A percentile compares a stretch with the other conserved stretches of the same genome.
These are phyloP conservation scores for Leccinum ochraceum DNA, from an alignment of 768 basidiomycete species.

Conservation along the genomic window DNA sequence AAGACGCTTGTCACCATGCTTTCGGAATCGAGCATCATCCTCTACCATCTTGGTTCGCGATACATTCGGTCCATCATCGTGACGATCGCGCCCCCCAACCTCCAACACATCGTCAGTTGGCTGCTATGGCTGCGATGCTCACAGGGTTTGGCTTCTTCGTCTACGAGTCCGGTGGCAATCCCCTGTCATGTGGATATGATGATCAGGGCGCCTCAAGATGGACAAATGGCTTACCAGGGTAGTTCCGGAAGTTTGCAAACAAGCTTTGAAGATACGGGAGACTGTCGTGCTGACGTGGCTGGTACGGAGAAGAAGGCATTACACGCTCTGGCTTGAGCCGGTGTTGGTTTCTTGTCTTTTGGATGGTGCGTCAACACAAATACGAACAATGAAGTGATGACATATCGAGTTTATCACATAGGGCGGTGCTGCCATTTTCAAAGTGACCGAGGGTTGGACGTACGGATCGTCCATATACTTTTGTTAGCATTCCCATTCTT, in stretches of 20 bases:
- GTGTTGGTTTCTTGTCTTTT: slow-evolving; percentile 70
- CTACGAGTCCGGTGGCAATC: slow-evolving; percentile 23
- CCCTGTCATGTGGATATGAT: neutral
- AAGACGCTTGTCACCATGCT: neutral
- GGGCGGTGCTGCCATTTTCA: slow-evolving; percentile 70
- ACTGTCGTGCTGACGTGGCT: slow-evolving; percentile 20
- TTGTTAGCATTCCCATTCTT: slow-evolving; percentile 40
- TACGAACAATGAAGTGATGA: neutral
- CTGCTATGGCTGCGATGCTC: slow-evolving; percentile 59
- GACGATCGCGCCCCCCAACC: slow-evolving; percentile 25
- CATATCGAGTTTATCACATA: slow-evolving; percentile 23
- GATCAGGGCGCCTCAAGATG: neutral
- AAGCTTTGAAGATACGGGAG: slow-evolving; percentile 3
- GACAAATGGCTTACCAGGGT: neutral
- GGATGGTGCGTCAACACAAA: slow-evolving; percentile 51
- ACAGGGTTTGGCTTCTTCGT: slow-evolving; percentile 51
- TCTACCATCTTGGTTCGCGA: slow-evolving; percentile 19
- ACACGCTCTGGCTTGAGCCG: slow-evolving; percentile 59
- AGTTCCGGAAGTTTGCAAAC: slow-evolving; percentile 13
- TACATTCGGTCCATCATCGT: slow-evolving; percentile 22
- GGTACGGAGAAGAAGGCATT: slow-evolving; percentile 54
- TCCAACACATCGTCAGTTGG: slow-evolving; percentile 57
- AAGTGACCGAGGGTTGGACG: slow-evolving; percentile 65
- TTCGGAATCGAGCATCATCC: neutral
- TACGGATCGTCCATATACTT: slow-evolving; percentile 71